These are phyloP conservation scores for Thraustochytrium striatum DNA, from an alignment of 352 stramenopile genomes.

Conservation along the genomic window DNA sequence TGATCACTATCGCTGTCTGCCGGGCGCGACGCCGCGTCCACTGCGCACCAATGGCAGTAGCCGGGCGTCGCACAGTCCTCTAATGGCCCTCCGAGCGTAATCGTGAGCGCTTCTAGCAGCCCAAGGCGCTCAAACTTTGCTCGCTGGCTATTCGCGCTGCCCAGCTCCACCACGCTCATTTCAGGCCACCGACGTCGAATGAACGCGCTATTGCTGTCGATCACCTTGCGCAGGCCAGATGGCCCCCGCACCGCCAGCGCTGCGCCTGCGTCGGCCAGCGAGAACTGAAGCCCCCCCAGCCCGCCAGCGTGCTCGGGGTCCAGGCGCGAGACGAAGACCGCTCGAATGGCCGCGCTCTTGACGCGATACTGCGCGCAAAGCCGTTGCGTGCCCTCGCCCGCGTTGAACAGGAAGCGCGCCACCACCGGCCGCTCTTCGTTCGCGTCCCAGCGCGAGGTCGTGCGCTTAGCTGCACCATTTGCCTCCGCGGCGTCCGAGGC, in stretches of 20 bases:
- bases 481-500: not conserved
- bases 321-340: not conserved
- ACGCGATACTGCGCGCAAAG: slow-evolving; percentile 30
- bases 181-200: slow-evolving; percentile 23
- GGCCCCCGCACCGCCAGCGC: slow-evolving; percentile 39
- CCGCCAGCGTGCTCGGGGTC: not conserved
- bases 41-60: slow-evolving; percentile 25
- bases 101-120: slow-evolving; percentile 30
- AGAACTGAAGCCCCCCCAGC: slow-evolving; percentile 18
- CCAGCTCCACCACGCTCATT: not conserved
- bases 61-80: not conserved
- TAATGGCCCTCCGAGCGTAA: not conserved
- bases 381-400: slow-evolving; percentile 36
- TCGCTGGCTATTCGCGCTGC: not conserved
- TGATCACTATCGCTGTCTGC: not conserved
- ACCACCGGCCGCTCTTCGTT: not conserved
- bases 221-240: not conserved
- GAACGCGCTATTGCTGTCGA: not conserved
- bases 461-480: not conserved
- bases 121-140: slow-evolving; percentile 34
- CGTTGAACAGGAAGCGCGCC: not conserved
- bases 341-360: not conserved
- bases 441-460: not conserved
- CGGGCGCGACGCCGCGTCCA: not conserved
- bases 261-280: slow-evolving; percentile 3